Evolutionary conservation across 768 basidiomycete species (phyloP).

Genomic region (Rhodotorula toruloides): DNA sequence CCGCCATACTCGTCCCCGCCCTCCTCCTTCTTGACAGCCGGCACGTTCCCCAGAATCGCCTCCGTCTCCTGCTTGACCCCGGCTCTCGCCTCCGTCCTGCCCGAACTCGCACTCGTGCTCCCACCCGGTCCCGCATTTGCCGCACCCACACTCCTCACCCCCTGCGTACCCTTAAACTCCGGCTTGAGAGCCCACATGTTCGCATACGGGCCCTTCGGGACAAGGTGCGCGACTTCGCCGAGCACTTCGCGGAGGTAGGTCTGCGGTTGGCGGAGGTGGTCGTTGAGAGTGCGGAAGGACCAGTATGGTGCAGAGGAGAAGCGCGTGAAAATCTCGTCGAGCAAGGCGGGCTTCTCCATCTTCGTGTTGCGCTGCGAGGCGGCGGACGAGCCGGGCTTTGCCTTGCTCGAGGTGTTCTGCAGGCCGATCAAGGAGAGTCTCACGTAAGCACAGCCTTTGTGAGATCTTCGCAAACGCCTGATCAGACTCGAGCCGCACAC

Average conservation of each 20-base stretch:
- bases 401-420: slow-evolving; percentile 13
- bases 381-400: neutral
- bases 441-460: neutral
- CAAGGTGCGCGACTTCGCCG: slow-evolving; percentile 66
- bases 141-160: neutral
- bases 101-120: neutral
- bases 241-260: slow-evolving; percentile 79
- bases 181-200: slow-evolving; percentile 75
- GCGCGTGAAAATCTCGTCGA: slow-evolving; percentile 71
- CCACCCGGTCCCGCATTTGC: neutral
- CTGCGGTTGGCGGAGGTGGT: slow-evolving; percentile 79
- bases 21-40: neutral
- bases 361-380: slow-evolving; percentile 61
- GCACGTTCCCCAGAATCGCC: neutral
- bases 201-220: slow-evolving; percentile 73
- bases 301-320: slow-evolving; percentile 78
- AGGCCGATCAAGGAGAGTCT: neutral
- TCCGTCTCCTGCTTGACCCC: slow-evolving; percentile 18
- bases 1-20: neutral
- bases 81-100: neutral
- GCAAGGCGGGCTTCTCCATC: slow-evolving; percentile 62
- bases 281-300: slow-evolving; percentile 69
- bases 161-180: slow-evolving; percentile 41
- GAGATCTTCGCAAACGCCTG: neutral
- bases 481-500: neutral